Evolutionary conservation across 2,329 filamentous ascomycete species (phyloP), one percentile per base, ranked within the genome.

Genomic region (Ascochyta viciae-villosae): DNA sequence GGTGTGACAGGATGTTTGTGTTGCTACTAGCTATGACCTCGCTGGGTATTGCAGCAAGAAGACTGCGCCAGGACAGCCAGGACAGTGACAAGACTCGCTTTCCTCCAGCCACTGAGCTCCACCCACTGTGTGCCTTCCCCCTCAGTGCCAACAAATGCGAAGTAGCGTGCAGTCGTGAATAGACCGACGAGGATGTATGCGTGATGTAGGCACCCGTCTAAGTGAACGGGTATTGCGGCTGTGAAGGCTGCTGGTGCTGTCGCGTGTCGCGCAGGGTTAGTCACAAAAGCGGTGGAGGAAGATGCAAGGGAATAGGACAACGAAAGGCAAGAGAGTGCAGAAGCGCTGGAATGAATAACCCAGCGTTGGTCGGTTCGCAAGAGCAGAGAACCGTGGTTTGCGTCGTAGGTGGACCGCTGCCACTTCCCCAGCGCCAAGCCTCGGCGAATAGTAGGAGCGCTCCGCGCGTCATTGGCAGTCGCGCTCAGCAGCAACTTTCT

Each of bases 21-120:
- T 79, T 76, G 78, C 75, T 78, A 77, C 79, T 82, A 81, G 78
- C 79, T 82, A 82, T 73, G 64, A 62, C 65, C 63, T 68, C 67
- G 65, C 66, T 60, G 63, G 65, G 58, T 66, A 67, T 66, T 61
- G 65, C 72, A 71, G 68, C 64, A 63, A 64, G 61, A 60, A 63
- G 57, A 64, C 64, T 71, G 71, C 66, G 63, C 65, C 59, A 57
- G 67, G 62, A 64, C 61, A 68, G 66, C 65, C 65, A 66, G 64
- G 62, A 67, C 67, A 68, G 67, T 62, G 67, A 73, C 66, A 67
- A 70, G 55, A 64, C 63, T 68, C 63, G 67, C 62, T 61, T 62
- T 70, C 72, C 67, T 63, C 67, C 72, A 67, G 66, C 65, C 63
- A 65, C 63, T 68, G 71, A 64, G 56, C 63, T 67, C 66, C 64